phyloP scores from a whole-genome alignment of 140 eudicot species.

The Oenanthe javanica region DNA sequence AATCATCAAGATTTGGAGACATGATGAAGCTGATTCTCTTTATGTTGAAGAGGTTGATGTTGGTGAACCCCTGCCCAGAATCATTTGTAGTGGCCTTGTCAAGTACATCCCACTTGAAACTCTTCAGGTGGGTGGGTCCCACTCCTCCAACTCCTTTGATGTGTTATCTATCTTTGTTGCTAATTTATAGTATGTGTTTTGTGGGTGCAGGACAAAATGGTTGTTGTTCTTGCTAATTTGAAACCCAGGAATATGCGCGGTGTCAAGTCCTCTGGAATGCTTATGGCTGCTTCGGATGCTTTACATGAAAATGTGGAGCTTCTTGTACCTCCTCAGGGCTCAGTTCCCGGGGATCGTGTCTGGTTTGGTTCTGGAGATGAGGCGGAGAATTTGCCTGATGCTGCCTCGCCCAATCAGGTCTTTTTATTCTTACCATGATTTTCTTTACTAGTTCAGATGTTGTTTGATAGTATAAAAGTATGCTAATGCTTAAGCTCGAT shows the following conservation, averaged over 20 bases:
- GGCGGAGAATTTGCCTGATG: slow-evolving; percentile 55
- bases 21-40: slow-evolving; percentile 85
- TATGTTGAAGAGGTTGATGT: slow-evolving; percentile 89
- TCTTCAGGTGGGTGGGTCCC: slow-evolving; percentile 61
- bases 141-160: too few relatives aligned
- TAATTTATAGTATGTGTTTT: neutral
- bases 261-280: slow-evolving; percentile 89
- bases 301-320: slow-evolving; percentile 90
- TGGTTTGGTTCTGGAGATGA: slow-evolving; percentile 90
- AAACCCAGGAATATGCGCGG: slow-evolving; percentile 97
- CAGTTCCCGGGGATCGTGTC: slow-evolving; percentile 69
- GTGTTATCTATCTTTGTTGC: neutral
- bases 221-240: slow-evolving; percentile 82
- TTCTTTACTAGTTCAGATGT: neutral
- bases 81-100: slow-evolving; percentile 89
- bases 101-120: slow-evolving; percentile 61
- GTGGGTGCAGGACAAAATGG: slow-evolving; percentile 47
- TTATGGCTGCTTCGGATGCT: slow-evolving; percentile 97
- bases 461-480: neutral
- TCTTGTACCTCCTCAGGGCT: slow-evolving; percentile 77
- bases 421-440: neutral
- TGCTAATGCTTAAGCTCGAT: neutral
- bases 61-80: slow-evolving; percentile 78
- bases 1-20: slow-evolving; percentile 75
- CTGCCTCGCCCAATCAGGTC: slow-evolving; percentile 74